Conservation (phyloP, 2,329 filamentous ascomycete genomes). For the Cladosporium sp. region DNA sequence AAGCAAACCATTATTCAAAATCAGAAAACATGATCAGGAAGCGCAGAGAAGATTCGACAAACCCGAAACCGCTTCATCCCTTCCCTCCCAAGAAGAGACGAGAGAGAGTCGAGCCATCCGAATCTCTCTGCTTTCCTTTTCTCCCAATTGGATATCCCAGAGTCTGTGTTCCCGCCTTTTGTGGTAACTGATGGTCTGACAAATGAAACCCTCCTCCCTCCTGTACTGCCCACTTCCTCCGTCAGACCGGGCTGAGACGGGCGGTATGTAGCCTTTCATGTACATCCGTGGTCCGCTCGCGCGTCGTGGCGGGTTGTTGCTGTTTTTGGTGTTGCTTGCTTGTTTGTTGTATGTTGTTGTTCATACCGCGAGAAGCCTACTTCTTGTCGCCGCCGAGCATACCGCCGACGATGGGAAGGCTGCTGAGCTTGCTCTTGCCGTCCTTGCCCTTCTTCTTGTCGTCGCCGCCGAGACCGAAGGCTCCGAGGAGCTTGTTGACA, state of each 20-base stretch:
- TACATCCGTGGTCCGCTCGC: not conserved
- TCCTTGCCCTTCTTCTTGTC: constrained; percentile 49
- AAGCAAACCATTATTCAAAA: not conserved
- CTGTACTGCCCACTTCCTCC: not conserved
- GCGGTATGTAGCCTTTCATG: constrained; percentile 12
- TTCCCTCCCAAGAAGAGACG: constrained; percentile 16
- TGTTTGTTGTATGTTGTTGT: not conserved
- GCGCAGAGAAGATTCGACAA: not conserved
- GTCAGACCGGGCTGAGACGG: not conserved
- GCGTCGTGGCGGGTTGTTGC: not conserved
- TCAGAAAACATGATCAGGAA: not conserved
- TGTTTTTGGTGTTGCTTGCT: not conserved
- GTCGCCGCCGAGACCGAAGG: constrained; percentile 64
- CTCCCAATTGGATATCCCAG: constrained; percentile 8
- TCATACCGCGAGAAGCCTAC: constrained; percentile 6
- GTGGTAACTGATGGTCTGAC: not conserved
- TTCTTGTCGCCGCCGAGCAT: constrained; percentile 48
- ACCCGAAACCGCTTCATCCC: not conserved
- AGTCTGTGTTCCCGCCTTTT: constrained; percentile 1
- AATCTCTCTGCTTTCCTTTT: not conserved
- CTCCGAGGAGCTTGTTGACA: constrained; percentile 70
- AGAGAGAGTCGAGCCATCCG: not conserved
- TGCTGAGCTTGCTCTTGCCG: constrained; percentile 36
- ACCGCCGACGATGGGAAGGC: constrained; percentile 50
- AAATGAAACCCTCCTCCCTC: constrained; percentile 17